Base-by-base conservation (phyloP, 352 stramenopile genomes). In the Phytophthora citrophthora region DNA sequence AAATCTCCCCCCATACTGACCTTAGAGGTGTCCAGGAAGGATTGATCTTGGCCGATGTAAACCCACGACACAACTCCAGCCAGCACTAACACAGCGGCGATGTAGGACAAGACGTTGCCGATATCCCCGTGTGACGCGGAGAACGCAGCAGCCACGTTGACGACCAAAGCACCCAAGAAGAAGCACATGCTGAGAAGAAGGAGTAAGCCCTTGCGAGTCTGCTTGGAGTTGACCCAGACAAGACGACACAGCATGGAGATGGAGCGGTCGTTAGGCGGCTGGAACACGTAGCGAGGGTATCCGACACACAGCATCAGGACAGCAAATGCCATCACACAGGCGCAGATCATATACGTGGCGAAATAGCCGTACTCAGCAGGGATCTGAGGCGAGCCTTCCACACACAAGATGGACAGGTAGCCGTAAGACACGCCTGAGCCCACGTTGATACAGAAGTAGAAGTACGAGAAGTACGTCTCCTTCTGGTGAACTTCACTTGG, bases 301-400 rank as follows among this genome's bases (percentile, higher is more conserved):
- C 73, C 76, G 11, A 76, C 16, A 10, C 76, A 61, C 31, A 91
- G 70, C 18, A 78, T 61, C 1, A 46, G 4, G 18, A 88, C 62
- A 1, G 76, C 64, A 16, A 86, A 2, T 4, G 58, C 10, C 72
- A 90, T 82, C 11, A 86, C 70, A 15, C 47, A 29, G n/a, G 70
- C 69, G 27, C 77, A 86, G 53, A 90, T 86, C 41, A 86, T 55
- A 64, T 77, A 95, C 9, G 79, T 88, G 11, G 77, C 77, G 46
- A 91, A 91, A 77, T 94, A 96, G n/a, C 85, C 83, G 56, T 90
- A 94, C 15, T 90, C 68, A 18, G 78, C 70, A 0, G 87, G 69
- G 38, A 93, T 93, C 13, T 82, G 60, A 4, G 64, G 26, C 6
- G 26, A 29, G 6, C 26, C 26, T 29, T 29, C 26, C 26, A 29